phyloP scores from a whole-genome alignment of 768 basidiomycete species.

The Amanita rubescens region DNA sequence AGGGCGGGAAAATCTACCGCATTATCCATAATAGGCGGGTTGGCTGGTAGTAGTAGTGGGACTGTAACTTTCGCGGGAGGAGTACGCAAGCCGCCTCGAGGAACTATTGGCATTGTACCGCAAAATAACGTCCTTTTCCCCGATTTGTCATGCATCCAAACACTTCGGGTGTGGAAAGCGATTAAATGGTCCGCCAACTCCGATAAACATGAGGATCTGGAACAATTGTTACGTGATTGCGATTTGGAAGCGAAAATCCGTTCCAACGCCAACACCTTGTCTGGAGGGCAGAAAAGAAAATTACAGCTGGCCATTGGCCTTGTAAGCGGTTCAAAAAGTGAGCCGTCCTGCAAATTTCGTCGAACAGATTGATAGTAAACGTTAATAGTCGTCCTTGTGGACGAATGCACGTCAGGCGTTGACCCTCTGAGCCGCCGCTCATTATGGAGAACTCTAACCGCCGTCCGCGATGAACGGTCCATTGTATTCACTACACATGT shows the following conservation, averaged over 20 bases:
- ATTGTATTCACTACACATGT: conserved; percentile 79
- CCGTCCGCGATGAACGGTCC: conserved; percentile 56
- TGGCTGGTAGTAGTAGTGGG: conserved; percentile 54
- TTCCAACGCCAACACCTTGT: conserved; percentile 56
- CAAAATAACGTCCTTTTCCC: conserved; percentile 82
- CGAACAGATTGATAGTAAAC: conserved; percentile 6
- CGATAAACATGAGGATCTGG: conserved; percentile 45
- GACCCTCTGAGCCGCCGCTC: conserved; percentile 75
- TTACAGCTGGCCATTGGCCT: conserved; percentile 78
- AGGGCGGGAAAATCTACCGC: conserved; percentile 77
- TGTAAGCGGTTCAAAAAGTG: conserved; percentile 67
- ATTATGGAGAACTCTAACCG: conserved; percentile 67
- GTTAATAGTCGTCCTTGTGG: conserved; percentile 43
- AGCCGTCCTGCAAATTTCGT: conserved; percentile 14
- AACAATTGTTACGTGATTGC: conserved; percentile 61
- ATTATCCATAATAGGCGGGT: conserved; percentile 57
- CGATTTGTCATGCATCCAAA: conserved; percentile 68
- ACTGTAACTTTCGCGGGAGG: conserved; percentile 50
- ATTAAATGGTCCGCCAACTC: conserved; percentile 55
- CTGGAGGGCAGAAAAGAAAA: conserved; percentile 79
- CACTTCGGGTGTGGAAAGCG: conserved; percentile 62
- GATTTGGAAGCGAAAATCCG: conserved; percentile 66
- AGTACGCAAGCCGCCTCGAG: conserved; percentile 44
- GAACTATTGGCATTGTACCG: conserved; percentile 68
- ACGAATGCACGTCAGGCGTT: conserved; percentile 74